phyloP scores from a whole-genome alignment of 345 rosid species.

The Anastatica hierochuntica region DNA sequence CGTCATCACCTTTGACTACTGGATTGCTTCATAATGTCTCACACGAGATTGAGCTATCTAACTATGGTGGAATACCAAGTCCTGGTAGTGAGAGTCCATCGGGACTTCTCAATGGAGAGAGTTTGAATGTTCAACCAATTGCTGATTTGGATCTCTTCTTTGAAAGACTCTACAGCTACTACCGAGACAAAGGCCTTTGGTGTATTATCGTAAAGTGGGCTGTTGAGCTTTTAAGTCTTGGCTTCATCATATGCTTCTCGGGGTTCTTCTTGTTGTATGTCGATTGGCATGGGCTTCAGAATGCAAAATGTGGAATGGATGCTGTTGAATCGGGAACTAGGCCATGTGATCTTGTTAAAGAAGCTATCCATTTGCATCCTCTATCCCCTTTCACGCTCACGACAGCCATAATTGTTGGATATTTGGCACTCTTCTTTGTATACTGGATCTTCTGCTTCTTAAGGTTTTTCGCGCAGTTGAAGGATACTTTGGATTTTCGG shows the following conservation, averaged over 20 bases:
- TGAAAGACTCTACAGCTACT: slow-evolving; percentile 83
- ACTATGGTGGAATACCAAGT: slow-evolving; percentile 70
- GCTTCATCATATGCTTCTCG: slow-evolving; percentile 87
- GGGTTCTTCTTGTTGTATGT: slow-evolving; percentile 90
- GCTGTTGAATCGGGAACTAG: slow-evolving; percentile 92
- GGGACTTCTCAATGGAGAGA: slow-evolving; percentile 88
- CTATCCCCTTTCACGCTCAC: slow-evolving; percentile 82
- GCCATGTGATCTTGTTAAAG: slow-evolving; percentile 94
- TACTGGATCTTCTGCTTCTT: slow-evolving; percentile 89
- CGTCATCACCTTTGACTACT: slow-evolving; percentile 62
- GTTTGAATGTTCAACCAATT: slow-evolving; percentile 66
- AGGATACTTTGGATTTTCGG: slow-evolving; percentile 73
- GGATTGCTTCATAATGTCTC: slow-evolving; percentile 73
- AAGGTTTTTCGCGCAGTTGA: slow-evolving; percentile 81
- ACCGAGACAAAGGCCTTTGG: slow-evolving; percentile 94
- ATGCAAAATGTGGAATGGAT: slow-evolving; percentile 99
- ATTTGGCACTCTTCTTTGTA: slow-evolving; percentile 70
- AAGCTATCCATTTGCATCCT: slow-evolving; percentile 84
- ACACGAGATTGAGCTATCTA: slow-evolving; percentile 86
- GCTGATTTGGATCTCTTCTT: slow-evolving; percentile 91
- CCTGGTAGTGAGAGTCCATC: slow-evolving; percentile 98
- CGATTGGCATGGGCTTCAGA: slow-evolving; percentile 96
- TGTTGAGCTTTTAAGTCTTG: slow-evolving; percentile 82
- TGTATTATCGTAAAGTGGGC: slow-evolving; percentile 93
- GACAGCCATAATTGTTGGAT: slow-evolving; percentile 75